Evolutionary conservation across 164 flowering plant species (phyloP), one percentile per base, ranked within the genome.

Genomic region (Vitis riparia): DNA sequence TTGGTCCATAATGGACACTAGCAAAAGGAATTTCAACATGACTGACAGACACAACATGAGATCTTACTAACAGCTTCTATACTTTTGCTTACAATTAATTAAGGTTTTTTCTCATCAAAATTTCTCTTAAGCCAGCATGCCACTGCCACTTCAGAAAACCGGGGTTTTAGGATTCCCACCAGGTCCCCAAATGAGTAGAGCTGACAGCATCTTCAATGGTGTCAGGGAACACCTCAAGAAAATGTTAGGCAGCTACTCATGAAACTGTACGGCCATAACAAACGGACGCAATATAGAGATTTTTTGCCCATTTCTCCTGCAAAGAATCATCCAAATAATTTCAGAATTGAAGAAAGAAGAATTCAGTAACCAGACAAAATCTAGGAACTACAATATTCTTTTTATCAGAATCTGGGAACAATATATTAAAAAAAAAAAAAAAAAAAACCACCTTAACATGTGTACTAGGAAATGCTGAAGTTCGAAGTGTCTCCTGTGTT

Each of bases 401-500:
- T 37, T 37, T 37, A 37, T 37, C 44, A 37, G 44, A 37, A 3
- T 37, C 44, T 6, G 7, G 44, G 9, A 57, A 9, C 9, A 37
- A 27, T n/a, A 53, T 23, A 37, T 32, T 11, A 56, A 10, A 13
- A 17, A 23, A 32, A 0, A 37, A 62, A 47, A 3, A 47, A n/a
- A 37, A 37, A 53, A 15, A 1, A 51, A 2, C 30, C 62, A 90
- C 95, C 95, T 90, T 88, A 53, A 88, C 92, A 78, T 90, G 91
- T n/a, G 87, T 75, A 71, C 92, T 88, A 15, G 94, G 94, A 67
- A 90, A 90, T 3, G 84, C 85, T 30, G 95, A 85, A 11, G 95
- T 90, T 13, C 94, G 75, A 14, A 88, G 82, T 3, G 94, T 88
- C 68, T 90, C 92, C 67, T 90, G 91, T 10, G 90, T 87, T 80